Evolutionary conservation across 1,284 basidiomycete genomes (phyloP).

Genomic region (Heimioporus retisporus): DNA sequence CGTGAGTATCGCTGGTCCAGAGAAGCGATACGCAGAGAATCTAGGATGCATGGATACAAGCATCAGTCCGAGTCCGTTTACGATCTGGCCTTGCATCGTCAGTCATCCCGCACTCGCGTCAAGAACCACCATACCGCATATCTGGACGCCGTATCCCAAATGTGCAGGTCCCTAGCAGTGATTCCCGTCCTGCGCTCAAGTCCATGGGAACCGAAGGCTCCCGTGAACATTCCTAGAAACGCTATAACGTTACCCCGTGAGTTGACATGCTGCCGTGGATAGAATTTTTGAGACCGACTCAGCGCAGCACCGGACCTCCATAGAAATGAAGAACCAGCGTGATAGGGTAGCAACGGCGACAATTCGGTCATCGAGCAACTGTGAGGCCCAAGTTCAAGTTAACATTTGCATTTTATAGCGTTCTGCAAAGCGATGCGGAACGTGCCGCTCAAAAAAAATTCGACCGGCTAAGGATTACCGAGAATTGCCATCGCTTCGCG

Average conservation of each 20-base stretch:
- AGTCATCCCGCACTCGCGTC: conserved; percentile 17
- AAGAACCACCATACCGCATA: conserved; percentile 64
- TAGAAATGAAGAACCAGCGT: conserved; percentile 38
- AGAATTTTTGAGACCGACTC: conserved; percentile 29
- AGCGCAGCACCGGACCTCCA: conserved; percentile 51
- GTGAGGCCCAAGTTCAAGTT: too few relatives aligned
- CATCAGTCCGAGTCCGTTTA: conserved; percentile 82
- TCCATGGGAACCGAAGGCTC: conserved; percentile 79
- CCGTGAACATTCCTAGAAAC: conserved; percentile 67
- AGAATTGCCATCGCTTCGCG: too few relatives aligned
- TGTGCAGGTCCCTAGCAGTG: conserved; percentile 61
- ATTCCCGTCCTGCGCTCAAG: conserved; percentile 61
- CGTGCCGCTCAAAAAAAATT: too few relatives aligned
- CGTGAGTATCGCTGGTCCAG: conserved; percentile 74
- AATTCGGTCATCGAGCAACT: conserved; percentile 31
- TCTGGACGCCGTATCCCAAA: conserved; percentile 72
- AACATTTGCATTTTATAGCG: too few relatives aligned
- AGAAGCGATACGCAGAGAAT: conserved; percentile 71
- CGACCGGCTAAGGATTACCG: too few relatives aligned
- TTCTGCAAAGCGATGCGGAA: too few relatives aligned
- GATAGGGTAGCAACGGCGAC: conserved; percentile 42
- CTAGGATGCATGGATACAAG: conserved; percentile 78
- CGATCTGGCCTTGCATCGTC: conserved; percentile 59
- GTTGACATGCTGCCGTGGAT: not conserved
- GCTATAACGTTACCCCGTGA: conserved; percentile 46